Base-by-base conservation (phyloP, 78 protist species). In the Speleostelium caveatum region DNA sequence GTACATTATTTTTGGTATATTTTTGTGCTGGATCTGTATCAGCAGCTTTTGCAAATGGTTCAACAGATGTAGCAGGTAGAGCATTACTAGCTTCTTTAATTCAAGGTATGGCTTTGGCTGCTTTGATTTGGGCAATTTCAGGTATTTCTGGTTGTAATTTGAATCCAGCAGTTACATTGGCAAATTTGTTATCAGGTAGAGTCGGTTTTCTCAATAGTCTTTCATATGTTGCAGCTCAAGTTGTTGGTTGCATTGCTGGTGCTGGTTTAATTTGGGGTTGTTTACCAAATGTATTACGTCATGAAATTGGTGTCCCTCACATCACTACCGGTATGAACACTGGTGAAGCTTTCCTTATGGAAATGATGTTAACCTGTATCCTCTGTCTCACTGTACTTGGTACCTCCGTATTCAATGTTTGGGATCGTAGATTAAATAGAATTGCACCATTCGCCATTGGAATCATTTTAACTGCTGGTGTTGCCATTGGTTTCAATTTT, bases 121-220 rank as follows among this genome's bases (percentile, higher is more conserved):
- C 77, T 19, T 39, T 79, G 1, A 79, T 79, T 45, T 79, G 76
- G 75, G 71, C 88, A 24, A 62, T 79, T 14, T 51, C 76, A 56
- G 88, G 88, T 79, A 58, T 79, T 14, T 79, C 88, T 16, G 88
- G 88, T 66, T 79, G 88, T 67, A 79, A 79, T 67, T 67, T 79
- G 17, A 79, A 79, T 56, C 88, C 88, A 32, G 88, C 88, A 19
- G 61, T 79, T n/a, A 49, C 88, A 4, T 58, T 79, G 22, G 88
- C 88, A 21, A 79, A 79, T 67, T 17, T 79, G 24, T 79, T 79
- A 41, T 79, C 88, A 3, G 88, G 88, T 56, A 26, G 88, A 30
- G 68, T 67, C 4, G 88, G 88, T 79, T 67, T 79, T 14, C 30
- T 79, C 35, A 71, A 79, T 79, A 72, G 75, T 21, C 28, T 79